A percentile compares a stretch with the other conserved stretches of the same genome.
Evolutionary conservation across 1,284 basidiomycete genomes (phyloP).

Genomic region (Phylloboletellus chloephorus): DNA sequence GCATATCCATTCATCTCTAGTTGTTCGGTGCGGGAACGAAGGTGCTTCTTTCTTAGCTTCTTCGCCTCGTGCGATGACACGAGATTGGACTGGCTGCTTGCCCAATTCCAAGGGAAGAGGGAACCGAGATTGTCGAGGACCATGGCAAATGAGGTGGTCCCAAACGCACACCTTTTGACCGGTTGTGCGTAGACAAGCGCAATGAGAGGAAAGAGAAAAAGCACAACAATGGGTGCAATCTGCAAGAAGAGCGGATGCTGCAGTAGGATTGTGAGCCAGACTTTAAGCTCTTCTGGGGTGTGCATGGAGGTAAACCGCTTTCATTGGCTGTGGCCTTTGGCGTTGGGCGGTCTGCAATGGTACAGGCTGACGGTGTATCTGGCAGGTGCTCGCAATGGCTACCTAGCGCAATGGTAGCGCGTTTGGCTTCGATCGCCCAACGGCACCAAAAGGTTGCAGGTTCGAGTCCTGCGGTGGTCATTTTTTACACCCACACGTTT

Average conservation of each 20-base stretch:
- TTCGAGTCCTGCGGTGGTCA: slow-evolving; percentile 81
- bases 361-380: too few relatives aligned
- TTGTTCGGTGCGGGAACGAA: slow-evolving; percentile 54
- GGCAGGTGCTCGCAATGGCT: too few relatives aligned
- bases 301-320: slow-evolving; percentile 29
- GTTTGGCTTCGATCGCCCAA: slow-evolving; percentile 76
- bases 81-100: slow-evolving; percentile 27
- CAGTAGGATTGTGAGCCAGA: slow-evolving; percentile 22
- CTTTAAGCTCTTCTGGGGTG: slow-evolving; percentile 28
- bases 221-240: slow-evolving; percentile 48
- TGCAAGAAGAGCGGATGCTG: slow-evolving; percentile 40
- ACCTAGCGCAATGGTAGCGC: slow-evolving; percentile 61
- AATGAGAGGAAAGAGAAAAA: slow-evolving; percentile 51
- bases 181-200: slow-evolving; percentile 39
- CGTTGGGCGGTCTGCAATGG: too few relatives aligned
- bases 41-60: slow-evolving; percentile 45
- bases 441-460: slow-evolving; percentile 78
- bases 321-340: too few relatives aligned
- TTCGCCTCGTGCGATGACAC: slow-evolving; percentile 35
- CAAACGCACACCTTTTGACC: slow-evolving; percentile 19
- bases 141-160: slow-evolving; percentile 40
- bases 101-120: slow-evolving; percentile 58
- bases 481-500: slow-evolving; percentile 20
- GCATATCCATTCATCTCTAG: slow-evolving; percentile 38
- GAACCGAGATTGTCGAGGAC: slow-evolving; percentile 51